phyloP scores from a whole-genome alignment of 768 basidiomycete genomes.

The Phaeolepiota aurea region DNA sequence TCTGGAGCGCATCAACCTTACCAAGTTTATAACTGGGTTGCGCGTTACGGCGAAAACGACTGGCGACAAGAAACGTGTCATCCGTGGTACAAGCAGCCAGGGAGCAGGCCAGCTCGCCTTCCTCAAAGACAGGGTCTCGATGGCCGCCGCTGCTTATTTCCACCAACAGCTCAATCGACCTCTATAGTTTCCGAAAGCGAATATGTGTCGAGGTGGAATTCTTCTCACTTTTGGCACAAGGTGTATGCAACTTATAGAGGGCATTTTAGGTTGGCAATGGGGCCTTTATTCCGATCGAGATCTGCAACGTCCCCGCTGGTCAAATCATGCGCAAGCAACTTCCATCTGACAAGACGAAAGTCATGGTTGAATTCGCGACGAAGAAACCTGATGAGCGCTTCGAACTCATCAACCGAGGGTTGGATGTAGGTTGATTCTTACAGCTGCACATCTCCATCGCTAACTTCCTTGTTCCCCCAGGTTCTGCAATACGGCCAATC shows the following conservation, averaged over 20 bases:
- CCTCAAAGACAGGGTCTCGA: conserved; percentile 44
- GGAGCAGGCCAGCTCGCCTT: conserved; percentile 52
- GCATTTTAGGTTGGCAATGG: conserved; percentile 63
- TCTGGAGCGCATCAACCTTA: conserved; percentile 39
- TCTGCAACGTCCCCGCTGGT: conserved; percentile 54
- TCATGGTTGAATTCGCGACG: conserved; percentile 64
- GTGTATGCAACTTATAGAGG: no score
- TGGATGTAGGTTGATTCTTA: conserved; percentile 35
- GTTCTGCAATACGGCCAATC: conserved; percentile 65
- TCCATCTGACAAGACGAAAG: conserved; percentile 60
- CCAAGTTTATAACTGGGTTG: conserved; percentile 30
- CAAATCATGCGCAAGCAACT: conserved; percentile 73
- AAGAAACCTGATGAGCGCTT: conserved; percentile 58
- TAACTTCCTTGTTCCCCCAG: conserved; percentile 18
- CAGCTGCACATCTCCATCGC: neutral
- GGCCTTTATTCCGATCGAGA: conserved; percentile 60
- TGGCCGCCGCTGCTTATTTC: conserved; percentile 60
- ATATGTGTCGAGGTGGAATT: conserved; percentile 58
- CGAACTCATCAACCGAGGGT: conserved; percentile 44
- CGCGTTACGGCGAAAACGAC: conserved; percentile 18
- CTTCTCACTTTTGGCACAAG: no score
- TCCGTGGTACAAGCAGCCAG: conserved; percentile 48
- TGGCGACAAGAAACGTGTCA: conserved; percentile 40
- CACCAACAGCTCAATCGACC: conserved; percentile 38
- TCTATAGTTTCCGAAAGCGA: conserved; percentile 52